Evolutionary conservation across 805 yeast species (phyloP).

Genomic region (Cephaloascus albidus): DNA sequence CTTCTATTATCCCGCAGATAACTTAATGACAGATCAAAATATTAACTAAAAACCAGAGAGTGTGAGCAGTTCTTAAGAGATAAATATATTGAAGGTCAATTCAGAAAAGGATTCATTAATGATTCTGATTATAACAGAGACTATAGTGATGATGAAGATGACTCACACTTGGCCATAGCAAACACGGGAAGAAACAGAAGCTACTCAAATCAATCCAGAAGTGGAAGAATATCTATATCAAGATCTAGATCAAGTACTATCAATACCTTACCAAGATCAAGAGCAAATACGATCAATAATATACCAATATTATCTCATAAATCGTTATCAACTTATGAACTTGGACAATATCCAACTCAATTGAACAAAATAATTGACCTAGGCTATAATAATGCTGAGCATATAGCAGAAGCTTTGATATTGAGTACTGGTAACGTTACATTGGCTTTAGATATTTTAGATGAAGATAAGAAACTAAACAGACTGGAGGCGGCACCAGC

Average conservation of each 20-base stretch:
- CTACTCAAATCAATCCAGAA: neutral
- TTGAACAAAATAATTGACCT: slow-evolving; percentile 32
- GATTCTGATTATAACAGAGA: slow-evolving; percentile 24
- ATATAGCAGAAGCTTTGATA: slow-evolving; percentile 53
- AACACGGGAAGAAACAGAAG: neutral
- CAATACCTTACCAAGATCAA: slow-evolving; percentile 5
- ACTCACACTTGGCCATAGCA: neutral
- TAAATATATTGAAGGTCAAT: slow-evolving; percentile 61
- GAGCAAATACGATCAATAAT: slow-evolving; percentile 7
- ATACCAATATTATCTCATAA: slow-evolving; percentile 38
- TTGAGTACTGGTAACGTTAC: slow-evolving; percentile 51
- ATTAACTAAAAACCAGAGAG: no score
- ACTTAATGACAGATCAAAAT: no score
- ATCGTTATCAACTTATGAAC: slow-evolving; percentile 44
- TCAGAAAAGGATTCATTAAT: slow-evolving; percentile 29
- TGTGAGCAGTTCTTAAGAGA: slow-evolving; percentile 54
- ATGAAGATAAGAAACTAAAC: slow-evolving; percentile 25
- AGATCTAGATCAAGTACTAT: slow-evolving; percentile 9
- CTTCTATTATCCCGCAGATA: no score
- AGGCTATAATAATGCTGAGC: slow-evolving; percentile 51
- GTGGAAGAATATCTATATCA: no score
- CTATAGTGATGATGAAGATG: slow-evolving; percentile 2
- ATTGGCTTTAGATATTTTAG: slow-evolving; percentile 49
- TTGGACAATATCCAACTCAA: slow-evolving; percentile 38
- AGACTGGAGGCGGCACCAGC: slow-evolving; percentile 38